Conservation (phyloP, 78 protist genomes). For the Dictyostelium brefeldianum region DNA sequence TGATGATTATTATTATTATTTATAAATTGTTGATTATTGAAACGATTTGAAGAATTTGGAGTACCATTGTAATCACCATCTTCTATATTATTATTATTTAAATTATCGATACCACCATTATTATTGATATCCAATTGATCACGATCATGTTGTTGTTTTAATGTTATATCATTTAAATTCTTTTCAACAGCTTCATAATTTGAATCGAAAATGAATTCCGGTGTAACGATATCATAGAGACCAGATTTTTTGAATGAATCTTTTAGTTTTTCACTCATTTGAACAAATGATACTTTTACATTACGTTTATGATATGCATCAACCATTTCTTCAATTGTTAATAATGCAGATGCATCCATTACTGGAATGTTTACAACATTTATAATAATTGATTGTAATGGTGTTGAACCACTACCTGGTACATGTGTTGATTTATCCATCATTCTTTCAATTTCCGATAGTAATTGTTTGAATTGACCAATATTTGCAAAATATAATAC, state of each 20-base stretch:
- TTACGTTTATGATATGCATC: constrained; percentile 67
- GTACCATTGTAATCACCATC: constrained; percentile 10
- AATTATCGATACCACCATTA: background rate
- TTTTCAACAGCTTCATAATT: constrained; percentile 66
- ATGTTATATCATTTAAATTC: too few relatives aligned
- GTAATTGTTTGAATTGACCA: constrained; percentile 70
- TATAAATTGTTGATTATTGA: background rate
- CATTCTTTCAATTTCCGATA: constrained; percentile 76
- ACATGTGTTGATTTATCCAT: constrained; percentile 53
- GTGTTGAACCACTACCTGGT: constrained; percentile 52
- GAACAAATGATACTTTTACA: constrained; percentile 73
- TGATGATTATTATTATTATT: background rate
- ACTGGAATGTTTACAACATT: constrained; percentile 75
- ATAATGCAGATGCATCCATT: constrained; percentile 69
- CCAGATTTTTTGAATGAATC: constrained; percentile 77
- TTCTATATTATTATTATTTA: constrained; percentile 23
- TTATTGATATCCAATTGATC: too few relatives aligned
- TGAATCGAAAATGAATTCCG: constrained; percentile 60
- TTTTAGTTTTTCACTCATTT: constrained; percentile 62
- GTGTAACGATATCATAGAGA: constrained; percentile 62
- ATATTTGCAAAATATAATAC: constrained; percentile 76
- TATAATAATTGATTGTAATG: constrained; percentile 76
- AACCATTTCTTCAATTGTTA: constrained; percentile 78
- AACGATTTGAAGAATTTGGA: background rate
- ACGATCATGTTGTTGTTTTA: too few relatives aligned